A percentile compares a stretch with the other conserved stretches of the same genome.
Evolutionary conservation across 2,329 filamentous ascomycete species (phyloP).

Genomic region (Elsinoe arachidis): DNA sequence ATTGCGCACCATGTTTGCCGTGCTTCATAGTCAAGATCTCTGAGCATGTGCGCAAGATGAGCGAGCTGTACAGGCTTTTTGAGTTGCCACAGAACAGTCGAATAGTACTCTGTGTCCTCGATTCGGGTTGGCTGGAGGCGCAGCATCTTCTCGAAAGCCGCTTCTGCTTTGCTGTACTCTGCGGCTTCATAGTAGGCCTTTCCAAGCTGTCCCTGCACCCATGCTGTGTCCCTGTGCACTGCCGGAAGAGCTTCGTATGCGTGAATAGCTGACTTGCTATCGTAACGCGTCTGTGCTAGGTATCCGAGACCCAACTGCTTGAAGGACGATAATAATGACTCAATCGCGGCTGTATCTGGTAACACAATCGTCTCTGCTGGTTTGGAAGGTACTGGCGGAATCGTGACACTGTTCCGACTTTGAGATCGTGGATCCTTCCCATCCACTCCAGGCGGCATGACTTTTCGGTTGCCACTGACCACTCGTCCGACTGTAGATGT

Average conservation of each 20-base stretch:
- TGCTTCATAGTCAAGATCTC: slow-evolving; percentile 78
- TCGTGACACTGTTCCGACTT: slow-evolving; percentile 43
- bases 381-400: slow-evolving; percentile 23
- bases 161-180: slow-evolving; percentile 77
- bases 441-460: slow-evolving; percentile 46
- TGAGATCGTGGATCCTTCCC: slow-evolving; percentile 54
- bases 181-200: slow-evolving; percentile 87
- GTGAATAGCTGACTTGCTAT: slow-evolving; percentile 67
- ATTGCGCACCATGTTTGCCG: slow-evolving; percentile 94
- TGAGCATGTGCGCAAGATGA: slow-evolving; percentile 81
- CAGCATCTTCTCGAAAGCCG: slow-evolving; percentile 71
- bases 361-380: slow-evolving; percentile 13
- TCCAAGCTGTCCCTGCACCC: slow-evolving; percentile 85
- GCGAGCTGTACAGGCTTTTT: slow-evolving; percentile 87
- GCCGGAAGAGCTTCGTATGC: slow-evolving; percentile 62
- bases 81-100: slow-evolving; percentile 96
- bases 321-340: slow-evolving; percentile 69
- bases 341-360: slow-evolving; percentile 60
- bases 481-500: slow-evolving; percentile 71
- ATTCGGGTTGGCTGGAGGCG: slow-evolving; percentile 71
- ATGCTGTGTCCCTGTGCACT: slow-evolving; percentile 78
- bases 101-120: slow-evolving; percentile 97
- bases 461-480: slow-evolving; percentile 81
- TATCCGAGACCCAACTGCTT: slow-evolving; percentile 75
- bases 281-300: slow-evolving; percentile 67